Evolutionary conservation across 116 monocot species (phyloP), one percentile per base, ranked within the genome.

Genomic region (Dioscorea cayenensis): DNA sequence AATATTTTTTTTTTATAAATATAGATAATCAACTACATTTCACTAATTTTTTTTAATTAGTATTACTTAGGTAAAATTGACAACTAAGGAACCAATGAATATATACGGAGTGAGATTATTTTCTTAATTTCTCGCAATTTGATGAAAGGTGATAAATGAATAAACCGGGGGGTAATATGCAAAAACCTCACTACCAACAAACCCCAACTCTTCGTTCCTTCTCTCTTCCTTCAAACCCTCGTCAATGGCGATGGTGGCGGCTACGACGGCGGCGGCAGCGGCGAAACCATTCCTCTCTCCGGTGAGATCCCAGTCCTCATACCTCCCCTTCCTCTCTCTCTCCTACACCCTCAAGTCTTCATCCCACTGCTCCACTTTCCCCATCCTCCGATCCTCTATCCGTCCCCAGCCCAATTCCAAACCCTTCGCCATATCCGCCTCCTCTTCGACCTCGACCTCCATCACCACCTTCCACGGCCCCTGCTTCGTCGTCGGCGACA

Each of bases 401-500:
- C 68, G 49, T 35, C 10, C 6, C 36, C 20, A 10, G 10, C 17
- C 55, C 61, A 36, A 10, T 55, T 19, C 55, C 61, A 36, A 62
- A 7, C 19, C 9, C 72, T 43, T 12, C 43, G 43, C 43, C 29
- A 25, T 32, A 21, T n/a, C 60, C 18, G 17, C 72, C 60, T 28
- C 35, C 32, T 16, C 60, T 32, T 7, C 72, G 19, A 18, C 51
- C 28, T 6, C 38, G 4, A 22, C 36, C 36, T 16, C 60, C 61
- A 62, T 28, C 36, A 36, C 72, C 21, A 49, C 68, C 68, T 73
- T 73, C 72, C 72, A 73, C 25, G 72, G 72, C 49, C 48, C 63
- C 23, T 71, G 71, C 76, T 84, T 72, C 69, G 84, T 84, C 17
- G 68, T 84, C 49, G 79, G 79, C 50, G 69, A 84, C 79, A 84